Base-by-base conservation (phyloP, 768 basidiomycete species). In the Russula sp. region DNA sequence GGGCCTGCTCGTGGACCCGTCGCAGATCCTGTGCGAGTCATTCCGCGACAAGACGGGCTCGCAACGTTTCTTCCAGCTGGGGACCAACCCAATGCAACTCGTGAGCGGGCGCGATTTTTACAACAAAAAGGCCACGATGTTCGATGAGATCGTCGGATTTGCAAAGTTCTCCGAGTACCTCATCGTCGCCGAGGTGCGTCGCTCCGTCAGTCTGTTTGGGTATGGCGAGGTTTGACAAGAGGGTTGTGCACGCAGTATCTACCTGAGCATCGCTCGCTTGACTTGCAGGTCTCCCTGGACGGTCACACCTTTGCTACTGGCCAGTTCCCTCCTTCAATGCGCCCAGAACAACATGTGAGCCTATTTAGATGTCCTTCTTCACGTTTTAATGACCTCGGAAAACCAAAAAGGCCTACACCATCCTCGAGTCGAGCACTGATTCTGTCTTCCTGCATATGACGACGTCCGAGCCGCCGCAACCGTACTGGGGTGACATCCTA, bases 131-230 rank as follows among this genome's bases (percentile, higher is more conserved):
- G 84, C 76, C 64, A 88, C 82, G 70, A 72, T 97, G 22, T 99
- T 98, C 69, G 83, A 91, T 49, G 78, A 84, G 46, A 86, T 99
- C 57, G 93, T 93, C 66, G 97, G 97, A 7, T 98, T 95, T 75
- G 87, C 97, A 0, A 95, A 93, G 75, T 99, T 99, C 73, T 92
- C 92, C 0, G 93, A 99, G 76, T 99, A 90, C 72, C 79, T 98
- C 71, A 85, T 98, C 48, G 96, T 98, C 35, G 97, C 96, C 25
- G 88, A 94, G 81, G 93, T 97, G 45, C 56, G 22, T n/a, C 45
- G 20, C n/a, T 7, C 1, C n/a, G 2, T 7, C 9, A 29, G 2
- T 20, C 50, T 46, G 6, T n/a, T 58, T 62, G 1, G n/a, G 13
- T 25, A 18, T 45, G 42, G 6, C 16, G 20, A 39, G 10, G 13